Conservation (phyloP, 2,329 filamentous ascomycete species). For the Colletotrichum musae region DNA sequence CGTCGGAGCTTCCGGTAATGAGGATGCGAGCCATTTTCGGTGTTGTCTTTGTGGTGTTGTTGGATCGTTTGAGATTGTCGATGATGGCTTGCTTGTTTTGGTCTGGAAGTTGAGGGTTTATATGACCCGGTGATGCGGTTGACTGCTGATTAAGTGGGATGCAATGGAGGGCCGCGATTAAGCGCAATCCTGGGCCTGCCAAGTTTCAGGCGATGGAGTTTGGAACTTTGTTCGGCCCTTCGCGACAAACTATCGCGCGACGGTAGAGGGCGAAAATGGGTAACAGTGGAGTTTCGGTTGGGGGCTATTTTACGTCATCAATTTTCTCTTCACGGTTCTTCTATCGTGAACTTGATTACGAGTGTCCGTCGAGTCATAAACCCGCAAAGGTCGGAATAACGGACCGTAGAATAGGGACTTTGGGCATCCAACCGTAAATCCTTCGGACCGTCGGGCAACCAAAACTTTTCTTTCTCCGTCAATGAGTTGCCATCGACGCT, state of each 20-base stretch:
- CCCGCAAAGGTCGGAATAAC: too few relatives aligned
- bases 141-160: not conserved
- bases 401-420: too few relatives aligned
- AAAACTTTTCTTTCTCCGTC: too few relatives aligned
- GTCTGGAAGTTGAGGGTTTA: too few relatives aligned
- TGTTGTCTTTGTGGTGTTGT: too few relatives aligned
- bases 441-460: too few relatives aligned
- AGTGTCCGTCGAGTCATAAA: not conserved
- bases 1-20: constrained; percentile 72
- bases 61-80: too few relatives aligned
- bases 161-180: too few relatives aligned
- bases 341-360: not conserved
- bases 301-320: constrained; percentile 13
- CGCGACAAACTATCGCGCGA: not conserved
- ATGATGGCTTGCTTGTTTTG: not conserved
- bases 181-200: too few relatives aligned
- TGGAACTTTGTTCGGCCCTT: not conserved
- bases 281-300: constrained; percentile 3
- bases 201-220: not conserved
- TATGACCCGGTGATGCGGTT: too few relatives aligned
- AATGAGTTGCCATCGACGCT: too few relatives aligned
- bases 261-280: not conserved
- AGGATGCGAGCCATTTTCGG: constrained; percentile 29
- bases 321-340: not conserved
- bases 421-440: too few relatives aligned